Percentiles rank a stretch among this genome's conserved stretches.
Evolutionary conservation across 495 filamentous ascomycete species (phyloP).

Genomic region (Parathielavia hyrcaniae): DNA sequence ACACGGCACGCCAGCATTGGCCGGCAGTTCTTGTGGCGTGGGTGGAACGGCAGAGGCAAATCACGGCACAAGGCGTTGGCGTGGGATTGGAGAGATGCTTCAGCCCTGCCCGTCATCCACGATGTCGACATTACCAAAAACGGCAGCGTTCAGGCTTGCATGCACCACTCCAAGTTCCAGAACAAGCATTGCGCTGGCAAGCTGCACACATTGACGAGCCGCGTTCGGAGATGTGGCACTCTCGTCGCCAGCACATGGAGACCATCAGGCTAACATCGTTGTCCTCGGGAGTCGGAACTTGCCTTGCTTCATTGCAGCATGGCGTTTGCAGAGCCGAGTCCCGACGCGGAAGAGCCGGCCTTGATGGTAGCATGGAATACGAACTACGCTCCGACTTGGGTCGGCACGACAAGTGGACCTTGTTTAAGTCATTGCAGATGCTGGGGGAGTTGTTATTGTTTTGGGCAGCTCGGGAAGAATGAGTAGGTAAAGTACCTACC

Average conservation of each 20-base stretch:
- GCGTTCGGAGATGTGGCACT: background rate
- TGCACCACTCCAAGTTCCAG: background rate
- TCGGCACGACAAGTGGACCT: background rate
- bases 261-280: background rate
- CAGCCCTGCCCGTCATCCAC: slow-evolving; percentile 1
- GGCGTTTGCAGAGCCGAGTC: background rate
- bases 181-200: background rate
- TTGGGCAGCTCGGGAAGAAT: background rate
- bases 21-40: background rate
- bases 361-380: slow-evolving; percentile 3
- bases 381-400: slow-evolving; percentile 3
- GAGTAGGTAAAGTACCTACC: too few species aligned
- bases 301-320: background rate
- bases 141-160: background rate
- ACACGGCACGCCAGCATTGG: background rate
- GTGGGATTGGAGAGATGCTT: background rate
- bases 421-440: background rate
- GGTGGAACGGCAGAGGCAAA: background rate
- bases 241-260: background rate
- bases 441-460: background rate
- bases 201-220: slow-evolving; percentile 3
- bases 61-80: background rate
- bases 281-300: too few species aligned
- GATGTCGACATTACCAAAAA: background rate
- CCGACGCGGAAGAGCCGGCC: background rate